These are phyloP conservation scores for Neurospora africana DNA, from an alignment of 495 filamentous ascomycete genomes.

Conservation along the genomic window DNA sequence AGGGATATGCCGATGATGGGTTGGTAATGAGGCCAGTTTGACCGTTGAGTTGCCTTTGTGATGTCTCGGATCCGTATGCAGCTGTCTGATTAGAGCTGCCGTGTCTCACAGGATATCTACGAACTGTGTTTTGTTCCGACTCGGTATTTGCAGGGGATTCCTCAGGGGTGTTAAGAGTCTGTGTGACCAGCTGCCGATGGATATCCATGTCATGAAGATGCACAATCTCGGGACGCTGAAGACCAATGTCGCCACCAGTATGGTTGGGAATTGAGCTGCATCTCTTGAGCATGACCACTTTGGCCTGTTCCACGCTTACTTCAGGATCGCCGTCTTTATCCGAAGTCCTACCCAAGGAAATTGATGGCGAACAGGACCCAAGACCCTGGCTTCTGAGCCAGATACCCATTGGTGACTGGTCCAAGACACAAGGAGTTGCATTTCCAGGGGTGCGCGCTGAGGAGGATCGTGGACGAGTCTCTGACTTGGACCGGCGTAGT, in stretches of 20 bases:
- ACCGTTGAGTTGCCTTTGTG: not conserved
- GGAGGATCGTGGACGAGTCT: constrained; percentile 9
- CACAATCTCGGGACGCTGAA: constrained; percentile 14
- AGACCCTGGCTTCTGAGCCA: constrained; percentile 34
- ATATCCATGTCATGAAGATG: constrained; percentile 23
- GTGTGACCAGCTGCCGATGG: constrained; percentile 14
- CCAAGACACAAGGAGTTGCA: constrained; percentile 1
- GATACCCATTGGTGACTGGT: constrained; percentile 28
- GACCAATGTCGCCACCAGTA: constrained; percentile 7
- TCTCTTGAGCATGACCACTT: constrained; percentile 17
- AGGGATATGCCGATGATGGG: constrained; percentile 19
- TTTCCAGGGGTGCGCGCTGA: constrained; percentile 11
- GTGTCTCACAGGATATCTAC: not conserved
- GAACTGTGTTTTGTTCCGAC: not conserved
- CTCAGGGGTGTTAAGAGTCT: constrained; percentile 9
- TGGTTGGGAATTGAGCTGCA: constrained; percentile 13
- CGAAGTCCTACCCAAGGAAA: not conserved
- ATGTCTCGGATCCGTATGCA: not conserved
- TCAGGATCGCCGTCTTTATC: constrained; percentile 8
- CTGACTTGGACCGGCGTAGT: constrained; percentile 5
- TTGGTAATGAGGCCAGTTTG: not conserved
- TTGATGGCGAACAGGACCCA: constrained; percentile 17
- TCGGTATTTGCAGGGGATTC: constrained; percentile 7
- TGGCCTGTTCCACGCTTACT: constrained; percentile 15
- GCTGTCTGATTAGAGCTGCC: not conserved